These are phyloP conservation scores for Euphorbia corollata DNA, from an alignment of 441 rosid species.

Conservation along the genomic window DNA sequence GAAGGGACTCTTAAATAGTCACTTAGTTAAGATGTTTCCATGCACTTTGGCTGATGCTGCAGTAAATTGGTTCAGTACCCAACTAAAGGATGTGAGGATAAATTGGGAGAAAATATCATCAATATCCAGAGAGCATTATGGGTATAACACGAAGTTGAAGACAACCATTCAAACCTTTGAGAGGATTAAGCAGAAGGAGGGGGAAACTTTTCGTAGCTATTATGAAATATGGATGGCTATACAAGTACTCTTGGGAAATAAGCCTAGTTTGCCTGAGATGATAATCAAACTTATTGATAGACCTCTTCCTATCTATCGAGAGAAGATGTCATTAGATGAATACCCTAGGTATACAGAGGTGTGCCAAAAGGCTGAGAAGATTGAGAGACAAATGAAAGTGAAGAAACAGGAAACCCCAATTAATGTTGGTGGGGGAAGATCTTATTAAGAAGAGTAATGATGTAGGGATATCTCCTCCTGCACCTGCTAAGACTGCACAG, in stretches of 20 bases:
- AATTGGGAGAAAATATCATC: not conserved
- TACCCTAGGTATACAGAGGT: not conserved
- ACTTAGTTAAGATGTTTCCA: not conserved
- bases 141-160: not conserved
- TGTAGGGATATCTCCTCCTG: no score
- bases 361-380: not conserved
- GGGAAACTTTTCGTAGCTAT: no score
- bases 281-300: not conserved
- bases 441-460: no score
- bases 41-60: not conserved
- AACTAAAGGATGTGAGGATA: not conserved
- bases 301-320: not conserved
- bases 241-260: not conserved
- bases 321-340: not conserved
- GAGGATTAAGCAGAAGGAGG: not conserved
- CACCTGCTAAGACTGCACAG: no score
- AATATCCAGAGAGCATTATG: not conserved
- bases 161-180: not conserved
- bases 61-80: not conserved
- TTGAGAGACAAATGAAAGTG: not conserved
- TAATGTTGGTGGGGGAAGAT: no score
- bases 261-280: not conserved
- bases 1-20: no score
- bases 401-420: no score
- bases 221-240: not conserved